Evolutionary conservation across 2,329 filamentous ascomycete genomes (phyloP).

Genomic region (Ploettnerulaceae sp.): DNA sequence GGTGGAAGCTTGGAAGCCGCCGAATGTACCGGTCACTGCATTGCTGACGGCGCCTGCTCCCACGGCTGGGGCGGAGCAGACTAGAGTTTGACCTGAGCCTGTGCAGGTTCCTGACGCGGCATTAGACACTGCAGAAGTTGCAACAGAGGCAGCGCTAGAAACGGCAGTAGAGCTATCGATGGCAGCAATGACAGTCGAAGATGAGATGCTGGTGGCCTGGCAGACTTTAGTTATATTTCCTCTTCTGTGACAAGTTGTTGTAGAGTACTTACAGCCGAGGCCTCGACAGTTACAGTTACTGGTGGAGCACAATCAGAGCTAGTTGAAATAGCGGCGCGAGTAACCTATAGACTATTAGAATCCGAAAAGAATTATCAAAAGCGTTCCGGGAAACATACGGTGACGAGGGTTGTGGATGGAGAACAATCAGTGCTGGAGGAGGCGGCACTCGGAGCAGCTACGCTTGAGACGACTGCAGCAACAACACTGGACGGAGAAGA

Average conservation of each 20-base stretch:
- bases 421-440: constrained; percentile 1
- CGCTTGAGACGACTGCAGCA: constrained; percentile 15
- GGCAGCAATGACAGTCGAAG: constrained; percentile 2
- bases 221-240: too few relatives aligned
- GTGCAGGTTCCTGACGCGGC: constrained; percentile 15
- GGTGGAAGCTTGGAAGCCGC: constrained; percentile 24
- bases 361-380: too few relatives aligned
- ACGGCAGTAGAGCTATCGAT: neutral
- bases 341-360: neutral
- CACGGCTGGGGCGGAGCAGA: constrained; percentile 11
- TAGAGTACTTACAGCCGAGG: neutral
- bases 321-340: constrained; percentile 13
- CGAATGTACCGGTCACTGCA: constrained; percentile 18
- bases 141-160: constrained; percentile 9
- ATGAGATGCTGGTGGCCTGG: constrained; percentile 2
- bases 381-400: constrained; percentile 1
- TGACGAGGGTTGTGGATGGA: constrained; percentile 5
- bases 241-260: too few relatives aligned
- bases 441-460: neutral
- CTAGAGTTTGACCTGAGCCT: constrained; percentile 20
- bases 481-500: neutral
- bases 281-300: neutral
- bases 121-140: constrained; percentile 10
- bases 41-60: constrained; percentile 12
- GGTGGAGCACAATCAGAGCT: neutral